A percentile compares a stretch with the other conserved stretches of the same genome.
Conservation (phyloP, 225 moss, liverwort and hornwort species). For the Pleurozium schreberi region DNA sequence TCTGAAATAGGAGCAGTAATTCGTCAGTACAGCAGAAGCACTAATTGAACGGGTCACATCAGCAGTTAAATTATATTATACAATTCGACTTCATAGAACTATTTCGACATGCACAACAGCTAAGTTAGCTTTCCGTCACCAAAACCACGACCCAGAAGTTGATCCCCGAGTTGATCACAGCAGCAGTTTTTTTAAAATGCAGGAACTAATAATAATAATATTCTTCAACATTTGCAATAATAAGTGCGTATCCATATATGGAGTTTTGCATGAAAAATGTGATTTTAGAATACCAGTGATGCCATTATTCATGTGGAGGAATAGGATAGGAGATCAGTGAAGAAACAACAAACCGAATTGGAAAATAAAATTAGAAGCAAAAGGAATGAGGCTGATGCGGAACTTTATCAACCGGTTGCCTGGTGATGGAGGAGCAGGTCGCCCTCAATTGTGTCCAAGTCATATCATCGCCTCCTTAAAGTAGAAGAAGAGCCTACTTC, state of each 20-base stretch:
- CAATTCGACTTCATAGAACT: too few relatives aligned
- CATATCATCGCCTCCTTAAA: accelerated
- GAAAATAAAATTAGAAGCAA: background rate
- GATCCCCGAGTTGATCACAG: background rate
- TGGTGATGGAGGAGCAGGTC: background rate
- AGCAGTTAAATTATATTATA: background rate
- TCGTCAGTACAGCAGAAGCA: background rate
- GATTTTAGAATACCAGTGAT: too few relatives aligned
- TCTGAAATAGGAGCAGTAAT: background rate
- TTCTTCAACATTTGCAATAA: background rate
- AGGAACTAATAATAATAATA: background rate
- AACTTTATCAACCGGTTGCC: accelerated
- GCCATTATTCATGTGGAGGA: background rate
- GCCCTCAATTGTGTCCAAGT: background rate
- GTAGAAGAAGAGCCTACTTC: accelerated
- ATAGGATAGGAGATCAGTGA: background rate
- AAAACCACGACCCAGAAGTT: background rate
- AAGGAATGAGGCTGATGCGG: accelerated
- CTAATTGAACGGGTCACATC: too few relatives aligned
- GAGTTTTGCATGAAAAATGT: background rate
- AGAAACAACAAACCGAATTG: background rate
- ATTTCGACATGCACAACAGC: background rate
- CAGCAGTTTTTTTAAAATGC: background rate
- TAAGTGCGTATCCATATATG: too few relatives aligned
- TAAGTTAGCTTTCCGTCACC: background rate